phyloP scores from a whole-genome alignment of 106 monocot species.

The Cymbidium sinense region DNA sequence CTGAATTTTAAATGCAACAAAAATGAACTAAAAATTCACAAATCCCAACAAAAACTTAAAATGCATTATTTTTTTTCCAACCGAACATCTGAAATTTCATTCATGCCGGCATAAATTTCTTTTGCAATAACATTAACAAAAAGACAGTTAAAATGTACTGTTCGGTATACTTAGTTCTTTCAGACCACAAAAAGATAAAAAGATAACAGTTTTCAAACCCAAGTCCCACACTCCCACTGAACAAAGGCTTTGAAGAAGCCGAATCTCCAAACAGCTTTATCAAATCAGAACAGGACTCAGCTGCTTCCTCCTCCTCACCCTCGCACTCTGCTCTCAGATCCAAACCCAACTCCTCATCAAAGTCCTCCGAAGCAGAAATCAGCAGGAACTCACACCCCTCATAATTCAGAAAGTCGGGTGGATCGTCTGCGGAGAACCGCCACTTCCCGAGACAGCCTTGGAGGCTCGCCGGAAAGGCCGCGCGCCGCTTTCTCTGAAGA shows the following conservation, averaged over 20 bases:
- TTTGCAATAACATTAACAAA: no score
- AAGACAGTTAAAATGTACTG: no score
- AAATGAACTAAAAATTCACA: no score
- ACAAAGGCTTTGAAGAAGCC: constrained; percentile 46
- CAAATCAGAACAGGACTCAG: constrained; percentile 41
- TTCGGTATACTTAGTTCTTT: no score
- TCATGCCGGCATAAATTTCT: no score
- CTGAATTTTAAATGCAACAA: no score
- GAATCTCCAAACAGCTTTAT: constrained; percentile 51
- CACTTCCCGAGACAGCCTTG: constrained; percentile 38
- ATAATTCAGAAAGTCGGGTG: constrained; percentile 71
- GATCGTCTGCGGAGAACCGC: constrained; percentile 41
- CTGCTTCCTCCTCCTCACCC: neutral
- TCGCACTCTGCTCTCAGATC: constrained; percentile 39
- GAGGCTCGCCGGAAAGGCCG: constrained; percentile 56
- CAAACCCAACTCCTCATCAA: constrained; percentile 72
- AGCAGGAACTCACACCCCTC: constrained; percentile 80
- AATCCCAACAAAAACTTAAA: no score
- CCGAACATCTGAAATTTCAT: no score
- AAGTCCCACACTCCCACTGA: constrained; percentile 51
- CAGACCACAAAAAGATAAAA: neutral
- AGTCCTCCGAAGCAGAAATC: constrained; percentile 65
- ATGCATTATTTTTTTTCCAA: no score
- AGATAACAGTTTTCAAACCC: constrained; percentile 51
- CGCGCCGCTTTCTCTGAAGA: constrained; percentile 50